Evolutionary conservation across 2,329 filamentous ascomycete genomes (phyloP).

Genomic region (Beauveria medogensis): DNA sequence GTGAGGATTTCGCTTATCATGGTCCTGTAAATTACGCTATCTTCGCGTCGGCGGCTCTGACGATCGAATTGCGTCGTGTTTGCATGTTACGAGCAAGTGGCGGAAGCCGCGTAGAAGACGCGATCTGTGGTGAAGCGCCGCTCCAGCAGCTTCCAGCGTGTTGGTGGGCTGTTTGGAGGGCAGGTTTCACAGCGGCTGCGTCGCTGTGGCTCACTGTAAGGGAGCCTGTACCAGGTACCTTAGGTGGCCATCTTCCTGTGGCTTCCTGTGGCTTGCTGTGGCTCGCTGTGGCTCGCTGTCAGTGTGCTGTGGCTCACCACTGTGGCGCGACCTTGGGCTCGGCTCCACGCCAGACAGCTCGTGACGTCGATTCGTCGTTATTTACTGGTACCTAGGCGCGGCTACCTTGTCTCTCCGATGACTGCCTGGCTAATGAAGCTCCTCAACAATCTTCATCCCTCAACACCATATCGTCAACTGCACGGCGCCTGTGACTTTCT

Average conservation of each 20-base stretch:
- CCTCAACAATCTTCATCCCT: neutral
- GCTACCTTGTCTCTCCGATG: neutral
- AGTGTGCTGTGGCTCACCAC: neutral
- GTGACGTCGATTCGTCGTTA: conserved; percentile 19
- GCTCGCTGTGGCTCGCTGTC: neutral
- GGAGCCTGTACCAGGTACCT: too few relatives aligned
- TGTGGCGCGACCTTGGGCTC: conserved; percentile 3
- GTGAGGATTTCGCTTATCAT: neutral
- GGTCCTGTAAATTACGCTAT: neutral
- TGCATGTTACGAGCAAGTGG: neutral
- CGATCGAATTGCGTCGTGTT: neutral
- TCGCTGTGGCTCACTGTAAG: neutral
- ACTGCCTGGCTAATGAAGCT: neutral
- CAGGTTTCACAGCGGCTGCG: neutral
- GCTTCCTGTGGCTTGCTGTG: too few relatives aligned
- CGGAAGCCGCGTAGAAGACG: conserved; percentile 7
- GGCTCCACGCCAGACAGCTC: conserved; percentile 11
- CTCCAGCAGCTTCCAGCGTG: neutral
- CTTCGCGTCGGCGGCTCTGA: neutral
- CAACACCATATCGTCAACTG: neutral
- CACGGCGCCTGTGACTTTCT: neutral
- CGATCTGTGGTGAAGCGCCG: neutral
- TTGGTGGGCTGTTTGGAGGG: conserved; percentile 4
- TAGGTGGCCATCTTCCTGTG: too few relatives aligned
- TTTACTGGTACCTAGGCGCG: neutral